Base-by-base conservation (phyloP, 352 stramenopile species). In the Phytophthora palmivora region DNA sequence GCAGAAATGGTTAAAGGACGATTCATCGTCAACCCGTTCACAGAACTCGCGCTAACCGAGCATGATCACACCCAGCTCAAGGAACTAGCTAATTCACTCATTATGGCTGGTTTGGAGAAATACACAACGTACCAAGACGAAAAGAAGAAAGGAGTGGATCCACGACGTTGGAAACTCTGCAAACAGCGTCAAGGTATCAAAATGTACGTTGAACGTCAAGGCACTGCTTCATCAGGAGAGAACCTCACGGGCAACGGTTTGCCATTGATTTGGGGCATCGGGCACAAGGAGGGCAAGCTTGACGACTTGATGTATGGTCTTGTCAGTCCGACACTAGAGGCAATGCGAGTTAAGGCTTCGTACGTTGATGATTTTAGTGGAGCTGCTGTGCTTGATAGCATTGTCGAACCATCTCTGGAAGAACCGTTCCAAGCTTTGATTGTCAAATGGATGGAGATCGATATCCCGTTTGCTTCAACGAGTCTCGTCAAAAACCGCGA, bases 301-400 rank as follows among this genome's bases (percentile, higher is more conserved):
- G 78, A 87, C 16, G 74, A 87, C 53, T 57, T 81, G 32, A 72
- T 87, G 58, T 76, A 79, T 30, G 78, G 78, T 14, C 54, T 79
- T 12, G 62, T 84, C 15, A 84, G 76, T 42, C 52, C 71, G 14
- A 83, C 74, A 21, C 61, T 78, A 22, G 78, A 84, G 48, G 41
- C 67, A 1, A 84, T 87, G 78, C 74, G 71, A 24, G 60, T 87
- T 45, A 78, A 84, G 59, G 71, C 72, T 33, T 77, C 68, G 10
- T 72, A 80, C 48, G 67, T 76, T 2, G 49, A 78, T 12, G 77
- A 87, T 41, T 72, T 87, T 45, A 74, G 71, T 16, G 78, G 76
- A 39, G 71, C 65, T 24, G 74, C 74, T 4, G 72, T 91, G 33
- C 70, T 91, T 36, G 78, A 78, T 49, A 84, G 74, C 14, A 77